Base-by-base conservation (phyloP, 805 yeast genomes). In the Hanseniaspora nectarophila region DNA sequence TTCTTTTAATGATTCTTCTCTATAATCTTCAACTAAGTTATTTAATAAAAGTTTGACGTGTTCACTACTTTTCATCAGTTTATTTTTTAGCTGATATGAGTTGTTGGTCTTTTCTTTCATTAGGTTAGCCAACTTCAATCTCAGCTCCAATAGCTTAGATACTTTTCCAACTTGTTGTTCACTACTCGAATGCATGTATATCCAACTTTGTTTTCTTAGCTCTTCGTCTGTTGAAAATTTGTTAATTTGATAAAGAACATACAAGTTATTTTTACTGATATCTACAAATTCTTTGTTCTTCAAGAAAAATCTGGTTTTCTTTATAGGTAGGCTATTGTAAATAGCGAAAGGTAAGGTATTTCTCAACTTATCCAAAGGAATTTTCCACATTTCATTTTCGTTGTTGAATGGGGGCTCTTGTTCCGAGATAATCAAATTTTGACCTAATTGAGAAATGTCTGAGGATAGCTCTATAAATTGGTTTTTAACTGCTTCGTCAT, bases 41-140 rank as follows among this genome's bases (percentile, higher is more conserved):
- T 70, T 66, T 50, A 92, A 67, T 57, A 92, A 88, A 9, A 80
- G 71, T 55, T 71, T 64, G 2, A 89, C 98, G 59, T 85, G 80
- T 35, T 77, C 78, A 0, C 96, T 94, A 9, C 67, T 73, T 56
- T 80, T 80, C 8, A 95, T 95, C 95, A 92, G 85, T 64, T 92
- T 92, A 56, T 87, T 95, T 55, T 78, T 79, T 32, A 92, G 68
- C 61, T 86, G 94, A 62, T 92, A 89, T 37, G 82, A 81, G 0
- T 90, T 78, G 66, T 71, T 92, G 33, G 83, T 79, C 21, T 67
- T 58, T 60, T 77, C 77, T 0, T 94, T 90, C 69, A 90, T 71
- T 67, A 86, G 70, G 43, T 72, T 71, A 0, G 97, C 88, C 33
- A 92, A 67, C 1, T 77, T 68, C 2, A 83, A 83, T 53, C 98